Evolutionary conservation across 2,329 filamentous ascomycete genomes (phyloP).

Genomic region (Malbranchea zuffiana): DNA sequence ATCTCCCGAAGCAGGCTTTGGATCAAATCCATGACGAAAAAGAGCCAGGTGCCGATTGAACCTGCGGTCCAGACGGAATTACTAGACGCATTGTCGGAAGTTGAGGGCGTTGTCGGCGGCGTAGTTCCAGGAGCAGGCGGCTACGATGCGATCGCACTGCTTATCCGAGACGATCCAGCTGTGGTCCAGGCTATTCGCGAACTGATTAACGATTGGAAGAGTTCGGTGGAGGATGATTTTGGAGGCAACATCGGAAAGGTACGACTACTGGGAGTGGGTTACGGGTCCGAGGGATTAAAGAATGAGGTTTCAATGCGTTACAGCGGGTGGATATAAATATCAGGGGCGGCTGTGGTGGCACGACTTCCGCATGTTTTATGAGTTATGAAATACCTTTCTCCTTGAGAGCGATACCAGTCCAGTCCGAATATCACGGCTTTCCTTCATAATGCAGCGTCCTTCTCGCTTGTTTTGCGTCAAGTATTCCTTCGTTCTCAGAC

Average conservation of each 20-base stretch:
- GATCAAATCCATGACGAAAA: slow-evolving; percentile 64
- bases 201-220: slow-evolving; percentile 57
- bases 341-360: too few species aligned
- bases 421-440: too few species aligned
- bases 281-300: slow-evolving; percentile 37
- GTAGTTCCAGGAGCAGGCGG: slow-evolving; percentile 92
- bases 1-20: slow-evolving; percentile 45
- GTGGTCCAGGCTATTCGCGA: slow-evolving; percentile 50
- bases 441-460: too few species aligned
- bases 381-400: too few species aligned
- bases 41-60: slow-evolving; percentile 76
- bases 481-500: too few species aligned
- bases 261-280: slow-evolving; percentile 34
- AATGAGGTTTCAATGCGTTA: slow-evolving; percentile 27
- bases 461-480: too few species aligned
- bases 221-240: slow-evolving; percentile 34
- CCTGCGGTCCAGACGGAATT: slow-evolving; percentile 74
- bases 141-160: slow-evolving; percentile 74
- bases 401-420: too few species aligned
- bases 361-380: too few species aligned
- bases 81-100: slow-evolving; percentile 58
- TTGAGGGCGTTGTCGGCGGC: slow-evolving; percentile 76
- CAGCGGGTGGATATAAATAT: slow-evolving; percentile 15
- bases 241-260: slow-evolving; percentile 37
- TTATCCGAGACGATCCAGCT: slow-evolving; percentile 61